Evolutionary conservation across 1,284 basidiomycete species (phyloP), one percentile per base, ranked within the genome.

Genomic region (Ceratobasidium sp.): DNA sequence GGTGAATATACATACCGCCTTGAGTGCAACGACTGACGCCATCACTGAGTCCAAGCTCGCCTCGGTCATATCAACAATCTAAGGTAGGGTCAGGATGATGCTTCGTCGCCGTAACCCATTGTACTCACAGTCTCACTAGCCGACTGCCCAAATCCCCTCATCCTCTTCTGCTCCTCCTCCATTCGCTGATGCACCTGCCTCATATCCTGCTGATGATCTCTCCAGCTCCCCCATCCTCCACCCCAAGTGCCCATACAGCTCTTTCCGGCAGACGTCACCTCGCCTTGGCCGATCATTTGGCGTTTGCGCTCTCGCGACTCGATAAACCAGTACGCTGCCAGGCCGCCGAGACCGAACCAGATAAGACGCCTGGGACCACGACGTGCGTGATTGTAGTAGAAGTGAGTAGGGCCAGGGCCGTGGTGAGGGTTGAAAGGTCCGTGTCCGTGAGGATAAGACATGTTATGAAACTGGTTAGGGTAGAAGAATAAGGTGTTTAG

Each of bases 21-120:
- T 72, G 56, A 72, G 57, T 6, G 69, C 69, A 29, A 72, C 24
- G 15, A 72, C 69, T 11, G 69, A 72, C 41, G 45, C 45, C 69
- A 72, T 72, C 29, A 72, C 69, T 22, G 57, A 50, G 27, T 72
- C 69, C 9, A 72, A 47, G 31, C 69, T 72, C 19, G 69, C 22
- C 2, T 72, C 69, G 22, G 69, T 48, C 69, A 72, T 36, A 33
- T 72, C 69, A 50, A 53, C 69, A 31, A 72, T 48, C 69, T 72
- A 29, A 22, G 41, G 36, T 6, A 51, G 51, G 24, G 4, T 44
- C 31, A 51, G 17, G 9, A 51, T 22, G 36, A 14, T 11, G 27
- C 22, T 3, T 36, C 44, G 22, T 29, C 22, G 22, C n/a, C 8
- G 22, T 62, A 9, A 17, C 4, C 36, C 4, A 24, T 15, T 31